Evolutionary conservation across 495 filamentous ascomycete species (phyloP).

Genomic region (Letharia columbiana): DNA sequence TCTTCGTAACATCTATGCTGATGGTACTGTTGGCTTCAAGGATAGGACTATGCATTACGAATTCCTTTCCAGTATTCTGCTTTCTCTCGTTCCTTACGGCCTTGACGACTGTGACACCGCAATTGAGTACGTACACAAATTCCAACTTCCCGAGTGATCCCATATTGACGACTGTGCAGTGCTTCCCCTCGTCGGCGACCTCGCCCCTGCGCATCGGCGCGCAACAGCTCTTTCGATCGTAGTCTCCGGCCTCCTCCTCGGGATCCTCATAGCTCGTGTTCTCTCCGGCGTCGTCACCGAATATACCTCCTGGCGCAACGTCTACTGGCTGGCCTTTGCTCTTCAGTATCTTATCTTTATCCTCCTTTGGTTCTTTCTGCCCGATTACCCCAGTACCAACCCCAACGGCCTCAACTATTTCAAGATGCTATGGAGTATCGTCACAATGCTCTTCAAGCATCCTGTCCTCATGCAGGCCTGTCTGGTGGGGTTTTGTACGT

Average conservation of each 20-base stretch:
- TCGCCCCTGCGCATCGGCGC: slow-evolving; percentile 60
- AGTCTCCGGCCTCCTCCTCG: slow-evolving; percentile 67
- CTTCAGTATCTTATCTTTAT: slow-evolving; percentile 61
- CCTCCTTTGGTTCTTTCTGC: slow-evolving; percentile 65
- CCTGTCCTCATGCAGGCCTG: slow-evolving; percentile 63
- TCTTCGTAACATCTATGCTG: slow-evolving; percentile 1
- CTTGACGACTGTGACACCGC: slow-evolving; percentile 70
- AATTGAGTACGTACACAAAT: slow-evolving; percentile 26
- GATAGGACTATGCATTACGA: slow-evolving; percentile 65
- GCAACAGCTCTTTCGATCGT: slow-evolving; percentile 63
- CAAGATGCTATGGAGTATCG: slow-evolving; percentile 55
- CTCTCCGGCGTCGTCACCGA: slow-evolving; percentile 68
- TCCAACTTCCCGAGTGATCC: not conserved
- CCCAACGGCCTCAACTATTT: slow-evolving; percentile 55
- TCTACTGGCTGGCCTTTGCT: slow-evolving; percentile 74
- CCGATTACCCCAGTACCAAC: slow-evolving; percentile 71
- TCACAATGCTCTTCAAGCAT: slow-evolving; percentile 48
- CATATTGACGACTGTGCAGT: slow-evolving; percentile 40
- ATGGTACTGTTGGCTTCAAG: slow-evolving; percentile 20
- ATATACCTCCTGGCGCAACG: slow-evolving; percentile 61
- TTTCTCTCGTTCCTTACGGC: slow-evolving; percentile 61
- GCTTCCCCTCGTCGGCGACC: slow-evolving; percentile 76
- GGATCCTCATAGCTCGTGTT: slow-evolving; percentile 67
- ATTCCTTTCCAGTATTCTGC: slow-evolving; percentile 53
- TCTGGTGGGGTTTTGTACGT: slow-evolving; percentile 47